These are phyloP conservation scores for Chlamydomonas schloesseri DNA, from an alignment of 139 green algal species.

Conservation along the genomic window DNA sequence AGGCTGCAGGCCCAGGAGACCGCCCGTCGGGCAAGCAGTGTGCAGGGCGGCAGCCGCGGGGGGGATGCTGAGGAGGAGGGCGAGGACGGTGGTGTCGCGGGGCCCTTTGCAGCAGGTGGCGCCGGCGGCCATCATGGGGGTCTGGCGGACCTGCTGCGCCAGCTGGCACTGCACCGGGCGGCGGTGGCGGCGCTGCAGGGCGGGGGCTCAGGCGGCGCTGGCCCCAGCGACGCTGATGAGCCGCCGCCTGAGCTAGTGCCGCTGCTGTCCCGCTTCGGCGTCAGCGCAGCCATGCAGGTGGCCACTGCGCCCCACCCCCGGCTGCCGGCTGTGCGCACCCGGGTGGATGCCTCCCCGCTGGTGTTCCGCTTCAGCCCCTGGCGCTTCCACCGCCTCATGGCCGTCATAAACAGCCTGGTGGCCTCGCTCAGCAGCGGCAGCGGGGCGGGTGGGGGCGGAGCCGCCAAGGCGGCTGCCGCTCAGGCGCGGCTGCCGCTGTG, in stretches of 20 bases:
- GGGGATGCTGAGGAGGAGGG: background rate
- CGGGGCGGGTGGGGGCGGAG: background rate
- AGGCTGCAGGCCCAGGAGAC: background rate
- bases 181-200: background rate
- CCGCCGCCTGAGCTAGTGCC: slow-evolving; percentile 47
- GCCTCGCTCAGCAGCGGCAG: background rate
- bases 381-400: slow-evolving; percentile 67
- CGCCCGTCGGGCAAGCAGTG: background rate
- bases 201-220: background rate
- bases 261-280: slow-evolving; percentile 59
- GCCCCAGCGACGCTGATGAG: background rate
- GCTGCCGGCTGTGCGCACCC: slow-evolving; percentile 42
- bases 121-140: background rate
- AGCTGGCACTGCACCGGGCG: background rate
- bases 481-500: slow-evolving; percentile 50
- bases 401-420: slow-evolving; percentile 45
- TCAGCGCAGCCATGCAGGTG: slow-evolving; percentile 57
- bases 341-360: slow-evolving; percentile 53
- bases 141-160: slow-evolving; percentile 32
- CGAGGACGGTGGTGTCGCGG: background rate
- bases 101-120: no score
- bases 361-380: slow-evolving; percentile 59
- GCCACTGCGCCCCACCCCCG: slow-evolving; percentile 58
- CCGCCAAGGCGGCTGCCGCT: background rate
- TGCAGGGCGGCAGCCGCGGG: background rate